Base-by-base conservation (phyloP, 306 rosid species). In the Calophaca sinica region DNA sequence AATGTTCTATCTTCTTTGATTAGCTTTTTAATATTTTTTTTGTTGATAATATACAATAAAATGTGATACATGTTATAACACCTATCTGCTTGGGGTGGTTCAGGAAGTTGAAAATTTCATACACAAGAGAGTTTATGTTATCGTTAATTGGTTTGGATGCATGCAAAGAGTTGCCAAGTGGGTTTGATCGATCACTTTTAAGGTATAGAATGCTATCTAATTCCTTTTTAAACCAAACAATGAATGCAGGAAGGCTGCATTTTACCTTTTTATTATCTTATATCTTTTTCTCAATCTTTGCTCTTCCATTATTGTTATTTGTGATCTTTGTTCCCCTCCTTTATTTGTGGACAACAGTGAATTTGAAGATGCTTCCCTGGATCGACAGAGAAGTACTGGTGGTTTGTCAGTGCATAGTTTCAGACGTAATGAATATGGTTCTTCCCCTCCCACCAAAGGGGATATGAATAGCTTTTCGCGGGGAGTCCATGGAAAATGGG, bases 391-490 rank as follows among this genome's bases (percentile, higher is more conserved):
- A 87, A 81, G 58, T 68, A 61, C 90, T 51, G 88, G 93, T 52
- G 89, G 86, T 70, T 79, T 92, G 61, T 79, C 97, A 45, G 71
- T 67, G 12, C 84, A 76, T 83, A 86, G 76, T 85, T 86, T 85
- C 81, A 88, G 89, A 80, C 96, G 84, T 39, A 87, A 62, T 54
- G 96, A 92, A 32, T 85, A 84, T 76, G 83, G 96, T 65, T 84
- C 97, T 65, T 92, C 99, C 44, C 99, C 99, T 65, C 99, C 98
- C 71, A 84, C 83, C 55, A 86, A 83, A 80, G 96, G 91, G 50
- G 99, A 90, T 61, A 50, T 42, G 9, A 81, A 60, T 80, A 80
- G 85, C 80, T 79, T 81, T 89, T 84, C 92, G 3, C 83, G 97
- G 49, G 91, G 92, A 52, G 69, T 35, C 48, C 96, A 80, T 62